Base-by-base conservation (phyloP, 2,329 filamentous ascomycete genomes). In the Neofusicoccum laricinum region DNA sequence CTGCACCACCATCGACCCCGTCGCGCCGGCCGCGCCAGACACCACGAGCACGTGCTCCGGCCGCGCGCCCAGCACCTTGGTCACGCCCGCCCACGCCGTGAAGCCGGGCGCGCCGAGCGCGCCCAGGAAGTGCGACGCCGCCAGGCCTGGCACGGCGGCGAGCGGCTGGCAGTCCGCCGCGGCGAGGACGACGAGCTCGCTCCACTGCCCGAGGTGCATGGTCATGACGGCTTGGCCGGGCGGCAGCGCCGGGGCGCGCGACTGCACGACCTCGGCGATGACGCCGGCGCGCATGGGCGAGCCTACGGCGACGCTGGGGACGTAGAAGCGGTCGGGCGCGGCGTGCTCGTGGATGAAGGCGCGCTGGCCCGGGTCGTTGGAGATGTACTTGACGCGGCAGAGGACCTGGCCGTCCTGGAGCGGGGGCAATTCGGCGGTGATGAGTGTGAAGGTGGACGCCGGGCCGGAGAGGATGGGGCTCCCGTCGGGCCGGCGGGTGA, bases 31-130 rank as follows among this genome's bases (percentile, higher is more conserved):
- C 2, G 91, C 91, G 4, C 90, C 90, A 6, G 87, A 90, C 0
- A 94, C 88, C 6, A 93, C 90, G 1, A 94, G 90, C 3, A 89
- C 87, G 68, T 93, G 89, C 4, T 90, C 90, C 0, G 83, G 75
- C 74, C 88, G 86, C 48, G 89, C 85, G 61, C 89, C 79, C 2
- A 86, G 90, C 51, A 93, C 85, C 63, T 89, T 84, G 25, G 85
- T 75, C 72, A 93, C 85, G 19, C 91, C 90, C 67, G 90, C 90
- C 77, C 91, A 93, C 1, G 90, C 90, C 0, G 91, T 93, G 66
- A 93, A 70, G 2, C 88, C 89, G 0, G 90, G 74, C 10, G 71
- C 69, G 5, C 80, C 80, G 32, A 88, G 73, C 1, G 78, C 75
- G 14, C 81, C 81, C 30, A 83, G 70, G 67, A 79, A 82, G 64